These are phyloP conservation scores for Heliamphora exappendiculata DNA, from an alignment of 148 eudicot species.

Conservation along the genomic window DNA sequence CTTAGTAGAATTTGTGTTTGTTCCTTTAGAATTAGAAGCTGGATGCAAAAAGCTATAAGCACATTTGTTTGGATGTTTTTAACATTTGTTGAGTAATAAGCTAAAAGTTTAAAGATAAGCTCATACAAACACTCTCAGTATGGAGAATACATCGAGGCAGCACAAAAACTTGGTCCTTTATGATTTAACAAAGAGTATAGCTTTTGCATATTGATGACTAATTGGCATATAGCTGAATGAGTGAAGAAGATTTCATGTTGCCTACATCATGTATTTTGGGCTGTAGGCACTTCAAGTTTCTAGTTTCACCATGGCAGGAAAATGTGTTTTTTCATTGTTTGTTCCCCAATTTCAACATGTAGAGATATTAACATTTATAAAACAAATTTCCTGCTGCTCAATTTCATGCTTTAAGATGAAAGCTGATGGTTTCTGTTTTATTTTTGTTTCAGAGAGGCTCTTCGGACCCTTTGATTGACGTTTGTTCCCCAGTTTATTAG, in stretches of 20 bases:
- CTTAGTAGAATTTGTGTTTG: too few species aligned
- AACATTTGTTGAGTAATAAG: too few species aligned
- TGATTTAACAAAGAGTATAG: neutral
- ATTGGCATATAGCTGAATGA: neutral
- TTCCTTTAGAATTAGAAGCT: too few species aligned
- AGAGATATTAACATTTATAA: too few species aligned
- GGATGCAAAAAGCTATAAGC: too few species aligned
- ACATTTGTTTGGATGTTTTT: too few species aligned
- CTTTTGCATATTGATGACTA: neutral
- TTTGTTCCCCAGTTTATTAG: neutral
- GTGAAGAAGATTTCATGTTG: conserved; percentile 1
- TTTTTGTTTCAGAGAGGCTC: conserved; percentile 19
- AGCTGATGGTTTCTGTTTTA: conserved; percentile 6
- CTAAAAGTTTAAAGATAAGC: too few species aligned
- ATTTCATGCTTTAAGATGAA: neutral
- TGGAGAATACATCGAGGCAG: neutral
- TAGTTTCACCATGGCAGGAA: neutral
- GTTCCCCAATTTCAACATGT: neutral
- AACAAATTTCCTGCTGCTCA: neutral
- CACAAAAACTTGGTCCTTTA: neutral
- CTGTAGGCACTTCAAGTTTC: neutral
- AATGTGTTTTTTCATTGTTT: neutral
- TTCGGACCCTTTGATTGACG: neutral
- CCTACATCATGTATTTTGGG: neutral
- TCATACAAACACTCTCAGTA: too few species aligned